These are phyloP conservation scores for Aspergillus ostianus DNA, from an alignment of 495 filamentous ascomycete species.

Conservation along the genomic window DNA sequence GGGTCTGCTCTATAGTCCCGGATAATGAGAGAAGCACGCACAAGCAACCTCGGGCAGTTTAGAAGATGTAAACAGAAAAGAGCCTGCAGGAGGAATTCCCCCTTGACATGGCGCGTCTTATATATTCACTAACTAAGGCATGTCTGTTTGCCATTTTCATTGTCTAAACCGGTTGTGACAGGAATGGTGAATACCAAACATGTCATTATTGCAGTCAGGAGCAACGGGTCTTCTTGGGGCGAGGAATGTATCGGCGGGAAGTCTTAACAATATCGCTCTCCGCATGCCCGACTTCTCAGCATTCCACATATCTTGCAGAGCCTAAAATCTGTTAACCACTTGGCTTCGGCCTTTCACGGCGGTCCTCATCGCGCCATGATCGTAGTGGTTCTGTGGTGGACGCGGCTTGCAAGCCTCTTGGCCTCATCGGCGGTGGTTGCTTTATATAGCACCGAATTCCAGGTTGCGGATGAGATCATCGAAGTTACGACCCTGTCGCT, in stretches of 20 bases:
- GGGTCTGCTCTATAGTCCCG: not conserved
- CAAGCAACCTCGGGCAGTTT: not conserved
- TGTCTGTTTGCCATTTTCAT: conserved; percentile 4
- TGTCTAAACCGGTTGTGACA: conserved; percentile 19
- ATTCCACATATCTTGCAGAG: not conserved
- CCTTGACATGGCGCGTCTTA: not conserved
- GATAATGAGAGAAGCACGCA: not conserved
- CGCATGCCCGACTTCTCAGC: not conserved
- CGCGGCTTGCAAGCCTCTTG: not conserved
- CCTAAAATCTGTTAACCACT: not conserved
- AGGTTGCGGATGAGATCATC: not conserved
- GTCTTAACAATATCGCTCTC: not conserved
- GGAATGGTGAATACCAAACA: conserved; percentile 24
- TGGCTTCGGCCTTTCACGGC: not conserved
- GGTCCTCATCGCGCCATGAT: not conserved
- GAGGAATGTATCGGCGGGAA: not conserved
- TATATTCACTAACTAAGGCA: not conserved
- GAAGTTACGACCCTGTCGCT: not conserved
- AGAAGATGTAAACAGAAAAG: not conserved
- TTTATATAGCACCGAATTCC: not conserved
- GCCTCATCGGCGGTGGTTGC: not conserved
- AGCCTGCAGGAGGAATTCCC: too few relatives aligned
- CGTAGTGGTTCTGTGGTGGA: not conserved
- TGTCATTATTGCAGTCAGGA: not conserved
- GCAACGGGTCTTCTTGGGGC: not conserved